Evolutionary conservation across 163 green algal genomes (phyloP), one percentile per base, ranked within the genome.

Genomic region (Scenedesmus sp.): DNA sequence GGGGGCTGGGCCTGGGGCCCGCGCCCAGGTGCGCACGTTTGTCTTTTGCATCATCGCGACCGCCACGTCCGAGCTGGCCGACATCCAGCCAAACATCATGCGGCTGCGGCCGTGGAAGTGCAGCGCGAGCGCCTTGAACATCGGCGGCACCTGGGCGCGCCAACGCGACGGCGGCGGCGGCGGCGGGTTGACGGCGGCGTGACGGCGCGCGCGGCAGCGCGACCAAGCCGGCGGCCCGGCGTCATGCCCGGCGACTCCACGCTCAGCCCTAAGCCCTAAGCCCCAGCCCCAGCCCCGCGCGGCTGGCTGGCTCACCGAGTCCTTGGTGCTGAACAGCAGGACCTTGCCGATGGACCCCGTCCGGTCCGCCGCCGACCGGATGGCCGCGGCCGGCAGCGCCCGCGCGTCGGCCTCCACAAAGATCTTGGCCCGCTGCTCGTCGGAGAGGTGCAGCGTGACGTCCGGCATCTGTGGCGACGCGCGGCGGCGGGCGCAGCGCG

Each of bases 101-200:
- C 63, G 14, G 6, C 62, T 56, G 29, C 57, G 64, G 48, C 60
- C 73, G 42, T 36, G 26, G 18, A 60, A 54, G 20, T 81, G 50
- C 42, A 39, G 20, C 7, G 74, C 74, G 0, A 81, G 74, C n/a
- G 74, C 74, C 53, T 81, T 81, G 63, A 69, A 81, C 10, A 81
- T 60, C 20, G 50, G 62, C 7, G 74, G 74, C 15, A 81, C 74
- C 0, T 66, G n/a, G 5, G 15, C 14, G n/a, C n/a, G n/a, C n/a
- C n/a, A n/a, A n/a, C n/a, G n/a, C n/a, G n/a, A n/a, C n/a, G n/a
- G n/a, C n/a, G n/a, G n/a, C n/a, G n/a, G n/a, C n/a, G n/a, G n/a
- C n/a, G n/a, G n/a, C n/a, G n/a, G n/a, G n/a, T n/a, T n/a, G n/a
- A n/a, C n/a, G n/a, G n/a, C n/a, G n/a, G n/a, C n/a, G n/a, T n/a